Percentiles rank a stretch among this genome's conserved stretches.
These are phyloP conservation scores for Aspergillus fumigatiaffinis DNA, from an alignment of 2,329 filamentous ascomycete genomes.

Conservation along the genomic window DNA sequence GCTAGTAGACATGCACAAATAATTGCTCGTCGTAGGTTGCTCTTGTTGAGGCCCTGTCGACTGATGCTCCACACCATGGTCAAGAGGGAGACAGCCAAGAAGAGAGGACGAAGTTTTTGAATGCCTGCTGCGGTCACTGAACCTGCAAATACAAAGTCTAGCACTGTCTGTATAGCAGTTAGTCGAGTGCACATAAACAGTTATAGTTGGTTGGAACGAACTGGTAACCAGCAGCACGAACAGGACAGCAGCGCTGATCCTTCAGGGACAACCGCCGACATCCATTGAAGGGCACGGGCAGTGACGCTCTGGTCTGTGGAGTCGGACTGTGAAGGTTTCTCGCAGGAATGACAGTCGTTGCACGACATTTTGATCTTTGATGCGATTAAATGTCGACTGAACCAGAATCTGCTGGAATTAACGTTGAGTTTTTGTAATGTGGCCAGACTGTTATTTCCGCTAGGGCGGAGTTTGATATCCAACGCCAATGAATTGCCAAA, in stretches of 20 bases:
- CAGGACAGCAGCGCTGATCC: slow-evolving; percentile 13
- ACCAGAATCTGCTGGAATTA: too few relatives aligned
- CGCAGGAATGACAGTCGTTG: not conserved
- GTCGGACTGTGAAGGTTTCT: not conserved
- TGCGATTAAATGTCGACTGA: not conserved
- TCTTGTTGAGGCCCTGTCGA: slow-evolving; percentile 11
- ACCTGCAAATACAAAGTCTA: slow-evolving; percentile 15
- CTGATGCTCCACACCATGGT: slow-evolving; percentile 8
- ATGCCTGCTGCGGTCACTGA: slow-evolving; percentile 13
- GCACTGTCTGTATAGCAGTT: slow-evolving; percentile 5
- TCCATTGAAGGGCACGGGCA: not conserved
- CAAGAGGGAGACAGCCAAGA: slow-evolving; percentile 13
- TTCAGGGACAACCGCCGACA: slow-evolving; percentile 9
- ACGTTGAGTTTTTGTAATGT: not conserved
- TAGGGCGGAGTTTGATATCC: not conserved
- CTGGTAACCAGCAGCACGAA: slow-evolving; percentile 15
- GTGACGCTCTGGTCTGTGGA: not conserved
- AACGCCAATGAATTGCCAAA: not conserved
- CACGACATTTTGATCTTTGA: not conserved
- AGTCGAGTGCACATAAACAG: not conserved
- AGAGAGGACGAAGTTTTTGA: slow-evolving; percentile 8
- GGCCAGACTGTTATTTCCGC: not conserved
- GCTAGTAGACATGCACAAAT: slow-evolving; percentile 12
- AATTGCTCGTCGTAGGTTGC: slow-evolving; percentile 10
- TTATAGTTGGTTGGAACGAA: not conserved